Conservation (phyloP, 2,329 filamentous ascomycete genomes). For the Ceratocystiopsis sp. region DNA sequence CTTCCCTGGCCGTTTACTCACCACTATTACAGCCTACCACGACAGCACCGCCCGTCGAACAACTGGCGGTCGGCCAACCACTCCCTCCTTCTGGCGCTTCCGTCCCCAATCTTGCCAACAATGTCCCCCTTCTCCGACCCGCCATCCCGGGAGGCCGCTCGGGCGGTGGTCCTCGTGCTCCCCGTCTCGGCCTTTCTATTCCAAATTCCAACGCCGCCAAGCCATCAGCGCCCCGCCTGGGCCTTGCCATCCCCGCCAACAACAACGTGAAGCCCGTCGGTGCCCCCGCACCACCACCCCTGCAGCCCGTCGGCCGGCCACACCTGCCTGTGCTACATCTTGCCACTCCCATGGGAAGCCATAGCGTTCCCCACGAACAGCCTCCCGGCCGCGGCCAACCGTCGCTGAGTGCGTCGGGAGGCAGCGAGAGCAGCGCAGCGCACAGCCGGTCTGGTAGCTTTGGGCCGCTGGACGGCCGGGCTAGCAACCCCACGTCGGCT, state of each 20-base stretch:
- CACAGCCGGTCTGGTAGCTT: conserved; percentile 77
- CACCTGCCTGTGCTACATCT: conserved; percentile 66
- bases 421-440: conserved; percentile 62
- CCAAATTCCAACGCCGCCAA: conserved; percentile 19
- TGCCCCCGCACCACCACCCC: conserved; percentile 20
- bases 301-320: conserved; percentile 28
- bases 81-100: conserved; percentile 16
- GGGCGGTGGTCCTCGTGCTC: conserved; percentile 45
- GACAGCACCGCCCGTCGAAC: too few species aligned
- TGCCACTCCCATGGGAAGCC: conserved; percentile 75
- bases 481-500: conserved; percentile 69
- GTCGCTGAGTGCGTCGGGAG: conserved; percentile 52
- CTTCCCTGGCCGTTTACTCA: not conserved
- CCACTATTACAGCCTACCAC: not conserved
- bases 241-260: conserved; percentile 78
- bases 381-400: conserved; percentile 33
- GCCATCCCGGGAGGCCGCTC: conserved; percentile 44
- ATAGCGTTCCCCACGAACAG: conserved; percentile 53
- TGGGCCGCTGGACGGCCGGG: conserved; percentile 55
- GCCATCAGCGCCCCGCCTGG: conserved; percentile 48
- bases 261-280: conserved; percentile 65
- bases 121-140: conserved; percentile 66
- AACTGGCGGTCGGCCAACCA: conserved; percentile 3
- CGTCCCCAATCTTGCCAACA: conserved; percentile 50
- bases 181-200: conserved; percentile 68